Base-by-base conservation (phyloP, 2,329 filamentous ascomycete genomes). In the Hirsutella rhossiliensis region DNA sequence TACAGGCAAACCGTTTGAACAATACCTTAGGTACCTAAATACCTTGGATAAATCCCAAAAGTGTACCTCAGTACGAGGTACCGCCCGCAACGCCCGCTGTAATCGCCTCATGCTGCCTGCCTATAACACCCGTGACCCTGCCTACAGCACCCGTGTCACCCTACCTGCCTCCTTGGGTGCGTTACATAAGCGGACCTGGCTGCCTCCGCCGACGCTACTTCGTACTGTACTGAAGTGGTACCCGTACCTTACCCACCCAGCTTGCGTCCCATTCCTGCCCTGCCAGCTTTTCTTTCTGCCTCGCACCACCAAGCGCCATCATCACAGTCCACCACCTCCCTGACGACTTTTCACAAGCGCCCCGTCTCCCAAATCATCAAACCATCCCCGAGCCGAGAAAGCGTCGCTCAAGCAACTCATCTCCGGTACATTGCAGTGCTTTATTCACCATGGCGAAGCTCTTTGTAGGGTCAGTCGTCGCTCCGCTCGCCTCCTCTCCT, bases 391-490 rank as follows among this genome's bases (percentile, higher is more conserved):
- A 17, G 15, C 9, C n/a, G 34, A 17, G 17, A 37, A 3, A 17
- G 15, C 34, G n/a, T 37, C 34, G 27, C 39, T 29, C 28, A 28
- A 29, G 34, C 7, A 17, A 6, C 18, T n/a, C 15, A 3, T 17
- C 7, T 17, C 18, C 34, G 34, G 12, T 18, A 39, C 17, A 15
- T 27, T 11, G 17, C 17, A 28, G 38, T 18, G 19, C 38, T 18
- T 39, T n/a, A 49, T 40, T 45, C 54, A 63, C 59, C 64, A 95
- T 95, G 89, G 82, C 88, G 48, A 96, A 96, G 68, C 78, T 96
- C 57, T 96, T 96, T 64, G 87, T 95, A 65, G 88, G 88, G 88
- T 94, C 75, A 71, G 83, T 47, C 45, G 27, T 36, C 18, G 61
- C 15, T 36, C 43, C 37, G 5, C 11, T 5, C 27, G 31, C 32